Conservation (phyloP, 352 stramenopile species). For the Peronospora belbahrii region DNA sequence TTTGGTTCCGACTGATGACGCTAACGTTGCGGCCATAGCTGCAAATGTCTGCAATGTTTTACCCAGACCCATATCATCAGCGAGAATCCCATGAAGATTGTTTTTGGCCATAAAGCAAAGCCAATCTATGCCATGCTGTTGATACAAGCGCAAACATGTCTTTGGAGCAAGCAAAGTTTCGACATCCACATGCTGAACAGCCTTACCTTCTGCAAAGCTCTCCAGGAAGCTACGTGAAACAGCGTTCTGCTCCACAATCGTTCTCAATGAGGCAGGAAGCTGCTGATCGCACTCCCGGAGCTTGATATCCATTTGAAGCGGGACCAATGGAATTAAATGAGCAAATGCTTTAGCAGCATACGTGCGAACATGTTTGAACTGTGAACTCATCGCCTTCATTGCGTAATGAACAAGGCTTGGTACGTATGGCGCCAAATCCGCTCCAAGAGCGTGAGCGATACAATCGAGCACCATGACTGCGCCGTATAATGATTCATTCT, state of each 20-base stretch:
- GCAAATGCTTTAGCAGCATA: conserved; percentile 59
- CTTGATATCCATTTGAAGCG: conserved; percentile 66
- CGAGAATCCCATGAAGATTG: conserved; percentile 70
- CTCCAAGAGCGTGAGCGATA: conserved; percentile 30
- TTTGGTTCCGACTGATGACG: not conserved
- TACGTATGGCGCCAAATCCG: conserved; percentile 42
- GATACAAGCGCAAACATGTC: conserved; percentile 51
- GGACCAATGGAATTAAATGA: conserved; percentile 58
- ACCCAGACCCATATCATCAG: conserved; percentile 87
- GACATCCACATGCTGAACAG: conserved; percentile 36
- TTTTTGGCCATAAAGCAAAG: conserved; percentile 62
- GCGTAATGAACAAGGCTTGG: conserved; percentile 62
- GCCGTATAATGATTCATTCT: conserved; percentile 23
- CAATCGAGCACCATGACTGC: conserved; percentile 54
- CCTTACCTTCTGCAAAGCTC: conserved; percentile 49
- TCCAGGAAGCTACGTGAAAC: conserved; percentile 64
- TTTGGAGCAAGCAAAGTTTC: conserved; percentile 20
- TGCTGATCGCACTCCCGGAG: conserved; percentile 2
- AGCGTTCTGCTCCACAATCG: conserved; percentile 39
- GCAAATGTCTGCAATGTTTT: conserved; percentile 95
- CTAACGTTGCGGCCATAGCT: conserved; percentile 67
- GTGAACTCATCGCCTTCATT: conserved; percentile 58
- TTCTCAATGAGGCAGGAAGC: conserved; percentile 11
- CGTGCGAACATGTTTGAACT: conserved; percentile 30
- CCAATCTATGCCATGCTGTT: conserved; percentile 77